Percentiles rank a stretch among this genome's conserved stretches.
phyloP scores from a whole-genome alignment of 768 basidiomycete genomes.

The Mycena capillaripes region DNA sequence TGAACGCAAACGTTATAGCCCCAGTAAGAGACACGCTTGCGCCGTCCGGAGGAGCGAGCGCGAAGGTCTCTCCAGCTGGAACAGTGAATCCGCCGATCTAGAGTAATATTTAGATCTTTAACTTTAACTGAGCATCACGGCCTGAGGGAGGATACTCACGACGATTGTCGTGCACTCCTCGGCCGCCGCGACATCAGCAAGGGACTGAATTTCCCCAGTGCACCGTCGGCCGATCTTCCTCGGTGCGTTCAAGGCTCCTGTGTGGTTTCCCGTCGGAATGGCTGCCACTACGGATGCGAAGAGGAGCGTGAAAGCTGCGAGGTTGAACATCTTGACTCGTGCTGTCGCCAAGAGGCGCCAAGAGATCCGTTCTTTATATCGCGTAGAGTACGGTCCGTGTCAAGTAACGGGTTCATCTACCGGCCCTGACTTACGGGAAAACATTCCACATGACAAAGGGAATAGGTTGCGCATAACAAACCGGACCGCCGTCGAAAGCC shows the following conservation, averaged over 20 bases:
- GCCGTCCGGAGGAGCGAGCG: conserved; percentile 29
- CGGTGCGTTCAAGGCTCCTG: conserved; percentile 30
- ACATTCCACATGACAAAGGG: neutral
- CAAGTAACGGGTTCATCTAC: neutral
- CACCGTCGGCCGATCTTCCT: conserved; percentile 38
- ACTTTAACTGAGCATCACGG: neutral
- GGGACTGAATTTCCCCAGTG: conserved; percentile 36
- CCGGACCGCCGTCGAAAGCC: neutral
- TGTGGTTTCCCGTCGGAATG: conserved; percentile 12
- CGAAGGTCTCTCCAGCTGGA: conserved; percentile 33
- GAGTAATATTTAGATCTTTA: neutral
- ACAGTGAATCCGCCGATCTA: conserved; percentile 39
- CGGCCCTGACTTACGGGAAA: neutral
- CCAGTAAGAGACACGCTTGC: conserved; percentile 31
- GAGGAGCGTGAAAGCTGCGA: neutral
- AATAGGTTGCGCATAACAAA: neutral
- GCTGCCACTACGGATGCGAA: neutral
- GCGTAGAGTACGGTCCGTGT: neutral
- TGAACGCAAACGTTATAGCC: conserved; percentile 26
- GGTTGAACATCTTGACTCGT: neutral
- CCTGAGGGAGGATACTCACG: neutral
- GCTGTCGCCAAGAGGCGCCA: neutral
- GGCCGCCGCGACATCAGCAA: conserved; percentile 36
- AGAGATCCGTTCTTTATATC: neutral
- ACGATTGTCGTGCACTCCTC: conserved; percentile 37